Base-by-base conservation (phyloP, 1,284 basidiomycete species). In the Wallemia hederae region DNA sequence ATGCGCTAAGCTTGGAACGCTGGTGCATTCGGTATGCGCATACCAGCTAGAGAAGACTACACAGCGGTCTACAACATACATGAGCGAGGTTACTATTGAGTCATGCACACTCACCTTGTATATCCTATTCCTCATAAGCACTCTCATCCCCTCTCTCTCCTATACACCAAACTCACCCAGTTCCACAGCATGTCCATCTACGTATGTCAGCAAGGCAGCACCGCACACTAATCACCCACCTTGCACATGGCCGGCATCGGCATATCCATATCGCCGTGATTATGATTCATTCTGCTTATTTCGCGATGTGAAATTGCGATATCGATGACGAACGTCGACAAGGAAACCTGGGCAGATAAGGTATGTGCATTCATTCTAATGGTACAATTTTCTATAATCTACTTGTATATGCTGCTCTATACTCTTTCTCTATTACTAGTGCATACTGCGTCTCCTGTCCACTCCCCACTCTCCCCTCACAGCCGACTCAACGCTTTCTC, bases 1-100 rank as follows among this genome's bases (percentile, higher is more conserved):
- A n/a, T n/a, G n/a, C n/a, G n/a, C n/a, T n/a, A n/a, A n/a, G 22
- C 67, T 71, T 71, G 85, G 84, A 28, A 15, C n/a, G 25, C 17
- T 31, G 22, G n/a, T 61, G 26, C 22, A 19, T 24, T 22, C 19
- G n/a, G 34, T 25, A 31, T 24, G 15, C 29, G 24, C 15, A 15
- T 27, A 34, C 60, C 59, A 58, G 22, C 55, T 60, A 25, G 56
- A 55, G 31, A 60, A 63, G 27, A 64, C 63, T 2, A 64, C 31
- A 57, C 63, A 64, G 25, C 62, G 63, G 59, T 64, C 61, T 60
- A 61, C 59, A 24, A 62, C 56, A 22, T 15, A 58, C 22, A 58
- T 56, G 49, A 26, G 33, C 15, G 24, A 31, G 27, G 59, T 29
- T 29, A 7, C 24, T 26, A 58, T 11, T 24, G 28, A 17, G 33